Conservation (phyloP, 441 rosid species). For the Aleurites moluccanus region DNA sequence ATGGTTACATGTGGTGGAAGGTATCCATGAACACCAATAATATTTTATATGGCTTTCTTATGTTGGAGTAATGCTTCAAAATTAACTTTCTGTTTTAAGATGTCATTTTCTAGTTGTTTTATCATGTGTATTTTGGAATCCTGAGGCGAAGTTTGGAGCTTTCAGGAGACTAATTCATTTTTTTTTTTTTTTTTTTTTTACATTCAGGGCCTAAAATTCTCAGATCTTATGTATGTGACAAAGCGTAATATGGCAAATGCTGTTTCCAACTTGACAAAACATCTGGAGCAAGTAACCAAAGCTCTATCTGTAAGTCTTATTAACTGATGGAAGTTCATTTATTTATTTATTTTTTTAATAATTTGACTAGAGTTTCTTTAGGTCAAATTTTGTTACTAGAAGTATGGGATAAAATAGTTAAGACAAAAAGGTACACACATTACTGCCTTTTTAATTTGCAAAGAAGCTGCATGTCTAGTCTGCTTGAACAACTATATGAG, state of each 20-base stretch:
- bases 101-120: neutral
- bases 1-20: conserved; percentile 99
- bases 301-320: conserved; percentile 64
- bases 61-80: neutral
- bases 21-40: conserved; percentile 36
- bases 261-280: conserved; percentile 73
- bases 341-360: too few species aligned
- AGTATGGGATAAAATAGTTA: neutral
- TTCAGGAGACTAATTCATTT: conserved; percentile 25
- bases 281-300: conserved; percentile 74
- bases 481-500: neutral
- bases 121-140: neutral
- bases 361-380: neutral
- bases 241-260: conserved; percentile 76
- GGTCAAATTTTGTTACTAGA: neutral
- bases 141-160: neutral
- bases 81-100: neutral
- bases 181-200: conserved; percentile 1
- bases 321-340: neutral
- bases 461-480: neutral
- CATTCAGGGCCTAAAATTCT: conserved; percentile 70
- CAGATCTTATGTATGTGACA: conserved; percentile 87
- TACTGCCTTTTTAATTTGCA: neutral
- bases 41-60: neutral
- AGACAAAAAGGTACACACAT: neutral